Base-by-base conservation (phyloP, 495 filamentous ascomycete species). In the Lophium mytilinum region DNA sequence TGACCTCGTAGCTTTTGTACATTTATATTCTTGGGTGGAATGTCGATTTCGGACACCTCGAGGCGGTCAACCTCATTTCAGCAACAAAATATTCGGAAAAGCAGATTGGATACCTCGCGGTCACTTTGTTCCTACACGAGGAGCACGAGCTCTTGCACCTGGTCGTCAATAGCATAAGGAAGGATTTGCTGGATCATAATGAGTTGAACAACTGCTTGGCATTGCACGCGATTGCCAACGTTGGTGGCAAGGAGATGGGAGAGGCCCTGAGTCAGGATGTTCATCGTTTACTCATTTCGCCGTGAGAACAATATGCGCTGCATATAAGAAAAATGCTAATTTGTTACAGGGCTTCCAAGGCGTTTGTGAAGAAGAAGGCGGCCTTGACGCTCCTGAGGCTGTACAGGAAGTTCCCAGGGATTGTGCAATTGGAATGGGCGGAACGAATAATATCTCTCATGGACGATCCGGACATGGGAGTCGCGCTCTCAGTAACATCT, bases 11-110 rank as follows among this genome's bases (percentile, higher is more conserved):
- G 83, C 80, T 99, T 61, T 81, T 99, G 45, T 99, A 99, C 68
- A 96, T 99, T 64, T 99, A 99, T 70, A 99, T 99, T 55, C 83
- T 97, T 49, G 94, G 94, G 8, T 99, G 94, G 85, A 94, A 99
- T 68, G 91, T 99, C 73, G 94, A 97, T 70, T 99, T 99, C 68
- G 94, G 94, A 19, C 94, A 99, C 69, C 82, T 97, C 37, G 94
- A 99, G 73, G 94, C 94, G 9, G 91, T 99, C 70, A 96, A 96
- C 61, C 81, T 99, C 56, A 92, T 99, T 54, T 96, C 92, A 5
- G 91, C 90, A 19, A 90, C 77, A 63, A 97, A 97, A 68, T 99
- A 96, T 73, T 97, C 93, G 5, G 94, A 99, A 71, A 99, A 99
- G 75, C 94, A 99, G 74, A 99, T 99, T 64, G 94, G 94, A 47